Evolutionary conservation across 306 rosid genomes (phyloP).

Genomic region (Quercus berberidifolia): DNA sequence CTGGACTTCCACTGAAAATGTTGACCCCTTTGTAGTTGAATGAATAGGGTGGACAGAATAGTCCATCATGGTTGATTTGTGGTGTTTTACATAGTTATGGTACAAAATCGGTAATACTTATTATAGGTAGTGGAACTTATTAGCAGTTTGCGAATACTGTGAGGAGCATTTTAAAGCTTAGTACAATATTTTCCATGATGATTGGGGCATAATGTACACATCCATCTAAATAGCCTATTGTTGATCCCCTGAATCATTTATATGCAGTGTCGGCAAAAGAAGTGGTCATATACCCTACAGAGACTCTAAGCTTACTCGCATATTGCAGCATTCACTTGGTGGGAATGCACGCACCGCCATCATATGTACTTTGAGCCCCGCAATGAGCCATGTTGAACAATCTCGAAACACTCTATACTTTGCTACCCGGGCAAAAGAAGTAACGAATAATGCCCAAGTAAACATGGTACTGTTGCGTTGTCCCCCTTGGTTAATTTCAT

Average conservation of each 20-base stretch:
- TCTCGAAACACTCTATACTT: constrained; percentile 90
- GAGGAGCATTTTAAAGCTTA: neutral
- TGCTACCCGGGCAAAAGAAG: constrained; percentile 98
- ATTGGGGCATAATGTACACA: too few relatives aligned
- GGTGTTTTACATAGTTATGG: too few relatives aligned
- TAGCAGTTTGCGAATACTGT: too few relatives aligned
- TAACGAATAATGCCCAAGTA: constrained; percentile 92
- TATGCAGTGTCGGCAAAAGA: constrained; percentile 82
- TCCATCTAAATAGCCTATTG: neutral
- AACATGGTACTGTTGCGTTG: constrained; percentile 67
- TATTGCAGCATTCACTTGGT: constrained; percentile 96
- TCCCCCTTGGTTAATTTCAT: neutral
- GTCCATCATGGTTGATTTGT: too few relatives aligned
- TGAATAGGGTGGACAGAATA: neutral
- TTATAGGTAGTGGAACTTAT: too few relatives aligned
- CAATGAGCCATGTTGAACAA: constrained; percentile 89
- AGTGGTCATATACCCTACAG: constrained; percentile 96
- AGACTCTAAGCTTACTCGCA: constrained; percentile 98
- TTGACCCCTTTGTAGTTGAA: neutral
- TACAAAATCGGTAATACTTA: too few relatives aligned
- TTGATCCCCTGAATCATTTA: constrained; percentile 10
- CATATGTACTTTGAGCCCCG: constrained; percentile 95
- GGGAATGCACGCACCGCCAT: constrained; percentile 99
- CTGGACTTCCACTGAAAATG: neutral
- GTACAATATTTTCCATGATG: neutral